Conservation (phyloP, 2,329 filamentous ascomycete genomes). For the Calonectria hawksworthii region DNA sequence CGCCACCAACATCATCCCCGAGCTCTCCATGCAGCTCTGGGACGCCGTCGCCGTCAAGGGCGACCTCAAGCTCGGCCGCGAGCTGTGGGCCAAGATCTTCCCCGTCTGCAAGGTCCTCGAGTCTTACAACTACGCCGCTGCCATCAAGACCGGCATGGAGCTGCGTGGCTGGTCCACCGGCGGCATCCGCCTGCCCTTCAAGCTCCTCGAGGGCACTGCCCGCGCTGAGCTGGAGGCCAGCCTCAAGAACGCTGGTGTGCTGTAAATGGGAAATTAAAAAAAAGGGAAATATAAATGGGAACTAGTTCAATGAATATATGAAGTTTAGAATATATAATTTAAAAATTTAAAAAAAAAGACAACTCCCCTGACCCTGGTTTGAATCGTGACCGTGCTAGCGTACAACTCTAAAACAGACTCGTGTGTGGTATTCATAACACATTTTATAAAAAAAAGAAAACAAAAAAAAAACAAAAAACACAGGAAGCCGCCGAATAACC, state of each 20-base stretch:
- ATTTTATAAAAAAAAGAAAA: not conserved
- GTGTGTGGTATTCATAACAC: not conserved
- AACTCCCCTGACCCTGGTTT: not conserved
- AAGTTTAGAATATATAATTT: constrained; percentile 18
- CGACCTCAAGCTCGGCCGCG: constrained; percentile 58
- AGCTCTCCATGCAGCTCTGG: constrained; percentile 62
- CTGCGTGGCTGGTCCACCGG: constrained; percentile 60
- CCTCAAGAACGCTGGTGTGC: constrained; percentile 56
- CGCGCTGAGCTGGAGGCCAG: constrained; percentile 52
- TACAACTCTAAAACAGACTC: not conserved
- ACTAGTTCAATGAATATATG: not conserved
- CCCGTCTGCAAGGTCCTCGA: constrained; percentile 66
- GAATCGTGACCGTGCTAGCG: not conserved
- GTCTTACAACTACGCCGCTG: constrained; percentile 60
- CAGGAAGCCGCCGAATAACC: not conserved
- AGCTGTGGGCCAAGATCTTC: constrained; percentile 63
- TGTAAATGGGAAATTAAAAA: constrained; percentile 22
- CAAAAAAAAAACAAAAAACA: not conserved
- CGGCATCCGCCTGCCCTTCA: constrained; percentile 64
- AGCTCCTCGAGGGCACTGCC: constrained; percentile 48
- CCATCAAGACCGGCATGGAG: constrained; percentile 65
- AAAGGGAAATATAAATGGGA: not conserved
- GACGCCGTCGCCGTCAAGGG: constrained; percentile 55
- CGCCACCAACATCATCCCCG: constrained; percentile 64
- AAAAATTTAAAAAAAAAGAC: constrained; percentile 7